Evolutionary conservation across 1,139 yeast species (phyloP).

Genomic region (Saccharomycopsis crataegensis): DNA sequence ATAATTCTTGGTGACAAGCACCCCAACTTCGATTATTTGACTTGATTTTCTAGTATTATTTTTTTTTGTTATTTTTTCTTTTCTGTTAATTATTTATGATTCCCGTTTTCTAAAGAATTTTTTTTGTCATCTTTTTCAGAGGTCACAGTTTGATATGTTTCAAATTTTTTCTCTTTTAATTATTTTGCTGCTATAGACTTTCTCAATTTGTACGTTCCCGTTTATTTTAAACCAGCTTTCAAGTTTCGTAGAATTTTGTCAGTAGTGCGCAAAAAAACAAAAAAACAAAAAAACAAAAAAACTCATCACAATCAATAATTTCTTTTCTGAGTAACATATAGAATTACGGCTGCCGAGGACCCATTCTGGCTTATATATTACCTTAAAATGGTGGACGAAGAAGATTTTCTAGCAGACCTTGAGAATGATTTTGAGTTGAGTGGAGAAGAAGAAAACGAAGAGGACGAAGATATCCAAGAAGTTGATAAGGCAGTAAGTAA

Average conservation of each 20-base stretch:
- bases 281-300: neutral
- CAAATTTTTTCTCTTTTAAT: too few species aligned
- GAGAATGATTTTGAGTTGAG: neutral
- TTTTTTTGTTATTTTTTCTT: neutral
- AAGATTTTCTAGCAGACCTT: neutral
- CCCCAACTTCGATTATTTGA: conserved; percentile 15
- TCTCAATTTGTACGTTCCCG: too few species aligned
- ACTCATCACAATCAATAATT: neutral
- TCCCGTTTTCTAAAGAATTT: neutral
- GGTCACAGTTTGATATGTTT: too few species aligned
- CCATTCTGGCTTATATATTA: neutral
- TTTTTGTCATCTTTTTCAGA: too few species aligned
- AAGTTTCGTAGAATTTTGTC: too few species aligned
- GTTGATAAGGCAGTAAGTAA: neutral
- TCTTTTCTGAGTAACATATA: too few species aligned
- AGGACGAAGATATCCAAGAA: neutral
- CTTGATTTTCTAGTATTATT: neutral
- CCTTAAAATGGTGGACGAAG: neutral
- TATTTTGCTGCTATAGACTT: too few species aligned
- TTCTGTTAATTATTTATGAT: neutral
- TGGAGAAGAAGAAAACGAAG: neutral
- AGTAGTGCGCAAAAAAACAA: neutral
- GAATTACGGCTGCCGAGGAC: neutral
- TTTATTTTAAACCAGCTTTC: too few species aligned
- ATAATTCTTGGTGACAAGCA: conserved; percentile 11